Percentiles rank a stretch among this genome's conserved stretches.
Evolutionary conservation across 768 basidiomycete genomes (phyloP).

Genomic region (Cystobasidium tubakii): DNA sequence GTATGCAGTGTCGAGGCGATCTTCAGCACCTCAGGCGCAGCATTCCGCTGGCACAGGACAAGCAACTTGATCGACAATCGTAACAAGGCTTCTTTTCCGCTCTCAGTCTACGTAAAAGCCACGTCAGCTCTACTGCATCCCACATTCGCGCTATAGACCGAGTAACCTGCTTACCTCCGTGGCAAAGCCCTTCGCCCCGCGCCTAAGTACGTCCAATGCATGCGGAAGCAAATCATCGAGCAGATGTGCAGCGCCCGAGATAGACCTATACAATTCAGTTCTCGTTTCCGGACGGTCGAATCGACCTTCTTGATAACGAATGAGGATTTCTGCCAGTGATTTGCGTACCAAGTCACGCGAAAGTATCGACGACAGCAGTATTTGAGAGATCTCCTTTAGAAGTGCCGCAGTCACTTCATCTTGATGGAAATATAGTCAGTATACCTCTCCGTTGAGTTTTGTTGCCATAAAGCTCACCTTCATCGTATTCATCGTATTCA

Average conservation of each 20-base stretch:
- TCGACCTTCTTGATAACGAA: slow-evolving; percentile 38
- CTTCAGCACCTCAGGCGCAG: slow-evolving; percentile 54
- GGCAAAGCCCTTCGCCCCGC: slow-evolving; percentile 64
- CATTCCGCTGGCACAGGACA: slow-evolving; percentile 54
- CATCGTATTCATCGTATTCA: not conserved
- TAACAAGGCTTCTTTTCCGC: slow-evolving; percentile 75
- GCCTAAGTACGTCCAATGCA: slow-evolving; percentile 90
- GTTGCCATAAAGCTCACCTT: not conserved
- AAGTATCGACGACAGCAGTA: not conserved
- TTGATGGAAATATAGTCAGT: not conserved
- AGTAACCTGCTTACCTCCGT: slow-evolving; percentile 57
- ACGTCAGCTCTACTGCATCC: not conserved
- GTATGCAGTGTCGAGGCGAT: slow-evolving; percentile 55
- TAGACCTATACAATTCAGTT: slow-evolving; percentile 51
- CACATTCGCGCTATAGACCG: not conserved
- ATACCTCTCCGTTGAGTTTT: not conserved
- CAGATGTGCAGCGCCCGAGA: slow-evolving; percentile 86
- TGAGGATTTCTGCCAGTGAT: slow-evolving; percentile 20
- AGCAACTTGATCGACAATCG: slow-evolving; percentile 81
- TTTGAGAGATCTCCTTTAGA: not conserved
- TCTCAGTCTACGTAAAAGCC: slow-evolving; percentile 52
- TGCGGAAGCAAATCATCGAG: slow-evolving; percentile 70
- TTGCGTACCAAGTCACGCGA: not conserved
- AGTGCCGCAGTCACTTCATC: slow-evolving; percentile 11
- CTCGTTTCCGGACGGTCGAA: slow-evolving; percentile 9